Evolutionary conservation across 148 eudicot genomes (phyloP).

Genomic region (Chenopodium berlandieri): DNA sequence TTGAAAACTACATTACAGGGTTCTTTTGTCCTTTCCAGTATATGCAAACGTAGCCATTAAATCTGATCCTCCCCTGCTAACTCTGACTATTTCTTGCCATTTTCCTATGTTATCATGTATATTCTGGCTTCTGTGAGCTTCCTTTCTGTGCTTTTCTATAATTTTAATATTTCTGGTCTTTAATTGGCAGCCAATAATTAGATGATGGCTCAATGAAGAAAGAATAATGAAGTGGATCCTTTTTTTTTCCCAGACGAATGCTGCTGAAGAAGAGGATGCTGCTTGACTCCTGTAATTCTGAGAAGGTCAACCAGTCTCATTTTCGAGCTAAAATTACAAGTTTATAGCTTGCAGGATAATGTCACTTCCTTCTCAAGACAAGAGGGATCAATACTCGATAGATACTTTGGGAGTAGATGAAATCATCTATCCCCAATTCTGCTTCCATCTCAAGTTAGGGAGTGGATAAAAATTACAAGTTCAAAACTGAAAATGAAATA

Average conservation of each 20-base stretch:
- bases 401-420: background rate
- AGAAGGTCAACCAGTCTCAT: background rate
- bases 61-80: background rate
- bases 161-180: too few relatives aligned
- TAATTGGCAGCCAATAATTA: background rate
- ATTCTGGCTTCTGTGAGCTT: too few relatives aligned
- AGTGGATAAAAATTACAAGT: conserved; percentile 29
- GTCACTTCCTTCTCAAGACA: background rate
- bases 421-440: background rate
- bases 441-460: background rate
- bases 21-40: background rate
- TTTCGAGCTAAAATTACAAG: background rate
- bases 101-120: too few relatives aligned
- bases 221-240: background rate
- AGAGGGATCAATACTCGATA: background rate
- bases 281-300: background rate
- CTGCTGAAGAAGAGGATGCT: background rate
- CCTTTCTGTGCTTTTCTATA: too few relatives aligned
- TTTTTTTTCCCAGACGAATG: background rate
- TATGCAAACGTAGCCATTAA: background rate
- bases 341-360: background rate
- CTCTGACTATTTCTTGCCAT: background rate
- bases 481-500: background rate
- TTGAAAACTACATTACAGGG: background rate
- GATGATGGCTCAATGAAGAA: background rate